Conservation (phyloP, 768 basidiomycete species). For the Calocera cornea region DNA sequence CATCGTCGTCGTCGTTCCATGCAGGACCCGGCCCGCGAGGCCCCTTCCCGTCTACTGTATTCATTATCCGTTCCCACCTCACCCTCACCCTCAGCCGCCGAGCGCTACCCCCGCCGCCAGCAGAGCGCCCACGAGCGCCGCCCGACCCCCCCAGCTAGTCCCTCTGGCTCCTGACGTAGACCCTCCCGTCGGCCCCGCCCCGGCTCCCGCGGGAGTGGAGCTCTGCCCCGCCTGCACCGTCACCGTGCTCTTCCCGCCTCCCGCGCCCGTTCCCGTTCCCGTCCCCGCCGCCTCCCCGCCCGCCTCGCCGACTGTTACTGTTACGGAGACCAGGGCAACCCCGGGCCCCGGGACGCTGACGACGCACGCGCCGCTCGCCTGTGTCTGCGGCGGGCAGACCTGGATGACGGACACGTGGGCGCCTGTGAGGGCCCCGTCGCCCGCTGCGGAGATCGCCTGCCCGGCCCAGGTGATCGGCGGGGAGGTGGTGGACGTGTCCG, state of each 20-base stretch:
- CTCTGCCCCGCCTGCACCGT: not conserved
- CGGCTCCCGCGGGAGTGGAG: too few relatives aligned
- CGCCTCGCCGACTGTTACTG: not conserved
- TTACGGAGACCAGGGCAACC: conserved; percentile 30
- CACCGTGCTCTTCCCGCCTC: not conserved
- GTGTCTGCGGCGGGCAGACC: not conserved
- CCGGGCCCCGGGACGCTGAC: conserved; percentile 37
- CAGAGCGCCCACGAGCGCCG: too few relatives aligned
- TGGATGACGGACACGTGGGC: not conserved
- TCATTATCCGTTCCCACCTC: not conserved
- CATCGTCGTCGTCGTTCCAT: too few relatives aligned
- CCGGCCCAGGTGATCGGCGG: conserved; percentile 43
- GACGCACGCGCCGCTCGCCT: conserved; percentile 31
- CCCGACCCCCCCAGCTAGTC: too few relatives aligned
- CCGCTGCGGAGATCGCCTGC: conserved; percentile 20
- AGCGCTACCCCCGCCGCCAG: too few relatives aligned
- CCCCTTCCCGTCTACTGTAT: not conserved
- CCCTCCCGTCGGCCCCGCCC: too few relatives aligned
- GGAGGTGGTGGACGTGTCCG: conserved; percentile 38
- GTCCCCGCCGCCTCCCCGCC: too few relatives aligned
- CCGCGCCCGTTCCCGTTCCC: not conserved
- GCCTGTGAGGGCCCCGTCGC: not conserved
- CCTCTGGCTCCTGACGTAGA: too few relatives aligned
- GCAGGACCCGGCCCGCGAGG: too few relatives aligned
- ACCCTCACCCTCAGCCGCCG: too few relatives aligned